A percentile compares a stretch with the other conserved stretches of the same genome.
Evolutionary conservation across 805 yeast species (phyloP).

Genomic region (Schizosaccharomyces osmophilus): DNA sequence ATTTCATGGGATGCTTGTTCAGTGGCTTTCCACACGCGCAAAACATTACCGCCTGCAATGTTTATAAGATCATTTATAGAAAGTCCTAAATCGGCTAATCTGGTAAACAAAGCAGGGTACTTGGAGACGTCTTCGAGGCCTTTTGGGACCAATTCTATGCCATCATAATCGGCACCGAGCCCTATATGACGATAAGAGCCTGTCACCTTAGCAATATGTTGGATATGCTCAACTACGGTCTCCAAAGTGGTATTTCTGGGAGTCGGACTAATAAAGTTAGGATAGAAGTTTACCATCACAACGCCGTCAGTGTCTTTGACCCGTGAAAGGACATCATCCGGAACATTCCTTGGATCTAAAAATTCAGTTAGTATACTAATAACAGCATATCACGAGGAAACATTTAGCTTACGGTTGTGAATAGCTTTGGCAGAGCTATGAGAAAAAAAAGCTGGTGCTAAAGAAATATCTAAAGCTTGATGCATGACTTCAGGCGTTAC

Average conservation of each 20-base stretch:
- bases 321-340: constrained; percentile 21
- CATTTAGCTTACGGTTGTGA: constrained; percentile 11
- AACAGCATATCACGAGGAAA: constrained; percentile 10
- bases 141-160: constrained; percentile 23
- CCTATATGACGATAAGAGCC: constrained; percentile 28
- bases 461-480: constrained; percentile 19
- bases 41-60: constrained; percentile 23
- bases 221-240: constrained; percentile 24
- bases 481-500: constrained; percentile 25
- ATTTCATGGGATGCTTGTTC: constrained; percentile 10
- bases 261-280: constrained; percentile 15
- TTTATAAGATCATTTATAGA: constrained; percentile 21
- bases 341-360: constrained; percentile 18
- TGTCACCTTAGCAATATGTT: constrained; percentile 19
- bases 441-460: constrained; percentile 26
- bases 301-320: constrained; percentile 24
- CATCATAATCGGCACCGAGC: constrained; percentile 27
- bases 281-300: constrained; percentile 24
- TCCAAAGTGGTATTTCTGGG: constrained; percentile 18
- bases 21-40: constrained; percentile 24
- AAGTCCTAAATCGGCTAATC: constrained; percentile 16
- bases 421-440: constrained; percentile 23
- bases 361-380: background rate
- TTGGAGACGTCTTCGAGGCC: constrained; percentile 34
- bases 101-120: constrained; percentile 24